These are phyloP conservation scores for Penicillium arizonense DNA, from an alignment of 495 filamentous ascomycete species.

Conservation along the genomic window DNA sequence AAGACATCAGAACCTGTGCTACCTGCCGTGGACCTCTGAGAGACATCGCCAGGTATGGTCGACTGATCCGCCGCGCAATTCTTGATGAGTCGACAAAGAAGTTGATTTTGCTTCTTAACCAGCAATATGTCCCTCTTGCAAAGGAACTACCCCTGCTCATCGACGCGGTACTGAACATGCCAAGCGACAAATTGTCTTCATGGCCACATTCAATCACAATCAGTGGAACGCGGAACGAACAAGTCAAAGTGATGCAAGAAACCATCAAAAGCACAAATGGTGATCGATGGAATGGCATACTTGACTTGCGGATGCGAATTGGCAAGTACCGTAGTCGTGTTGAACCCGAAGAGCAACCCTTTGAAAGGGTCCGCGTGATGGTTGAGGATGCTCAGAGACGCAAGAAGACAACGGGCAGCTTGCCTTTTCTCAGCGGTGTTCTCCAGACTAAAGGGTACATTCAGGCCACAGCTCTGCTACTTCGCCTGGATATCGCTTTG, in stretches of 20 bases:
- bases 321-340: slow-evolving; percentile 43
- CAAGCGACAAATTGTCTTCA: slow-evolving; percentile 1
- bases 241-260: slow-evolving; percentile 2
- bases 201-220: neutral
- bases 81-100: slow-evolving; percentile 69
- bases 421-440: slow-evolving; percentile 39
- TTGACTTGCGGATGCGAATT: slow-evolving; percentile 40
- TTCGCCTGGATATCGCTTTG: slow-evolving; percentile 56
- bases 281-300: slow-evolving; percentile 36
- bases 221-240: neutral
- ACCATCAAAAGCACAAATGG: neutral
- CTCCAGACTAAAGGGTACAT: slow-evolving; percentile 49
- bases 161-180: neutral
- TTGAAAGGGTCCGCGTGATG: slow-evolving; percentile 52
- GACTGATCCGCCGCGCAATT: slow-evolving; percentile 60
- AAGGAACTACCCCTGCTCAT: slow-evolving; percentile 33
- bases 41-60: slow-evolving; percentile 62
- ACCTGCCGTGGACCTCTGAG: slow-evolving; percentile 62
- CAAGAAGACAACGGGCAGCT: slow-evolving; percentile 30
- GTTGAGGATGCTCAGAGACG: slow-evolving; percentile 48
- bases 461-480: slow-evolving; percentile 47
- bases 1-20: slow-evolving; percentile 58
- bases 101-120: slow-evolving; percentile 55
- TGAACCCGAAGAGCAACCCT: slow-evolving; percentile 57
- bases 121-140: slow-evolving; percentile 49